These are phyloP conservation scores for Cystobasidium slooffiae DNA, from an alignment of 1,284 basidiomycete genomes.

Conservation along the genomic window DNA sequence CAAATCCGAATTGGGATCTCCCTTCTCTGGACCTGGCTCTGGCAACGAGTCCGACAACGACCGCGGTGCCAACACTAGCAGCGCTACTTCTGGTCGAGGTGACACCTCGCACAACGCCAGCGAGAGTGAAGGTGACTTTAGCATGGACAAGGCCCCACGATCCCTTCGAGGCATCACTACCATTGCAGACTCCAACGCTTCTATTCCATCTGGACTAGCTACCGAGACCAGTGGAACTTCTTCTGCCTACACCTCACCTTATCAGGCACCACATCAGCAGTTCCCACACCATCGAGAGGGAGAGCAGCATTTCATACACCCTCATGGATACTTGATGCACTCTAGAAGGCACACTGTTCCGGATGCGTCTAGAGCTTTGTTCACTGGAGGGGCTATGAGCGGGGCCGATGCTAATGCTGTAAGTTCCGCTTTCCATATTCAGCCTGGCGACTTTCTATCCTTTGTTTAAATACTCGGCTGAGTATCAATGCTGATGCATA, in stretches of 20 bases:
- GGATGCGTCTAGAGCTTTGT: constrained; percentile 10
- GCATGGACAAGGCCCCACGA: constrained; percentile 33
- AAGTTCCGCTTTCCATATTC: background rate
- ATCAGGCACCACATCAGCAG: constrained; percentile 1
- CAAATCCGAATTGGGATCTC: constrained; percentile 13
- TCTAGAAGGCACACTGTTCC: constrained; percentile 27
- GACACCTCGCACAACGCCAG: constrained; percentile 9
- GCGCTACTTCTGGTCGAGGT: constrained; percentile 17
- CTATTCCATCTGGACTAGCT: constrained; percentile 18
- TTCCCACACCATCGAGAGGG: constrained; percentile 1
- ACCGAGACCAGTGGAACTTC: background rate
- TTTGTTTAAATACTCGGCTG: constrained; percentile 16
- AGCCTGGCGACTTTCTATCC: background rate
- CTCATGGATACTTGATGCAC: constrained; percentile 22
- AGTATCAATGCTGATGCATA: constrained; percentile 34
- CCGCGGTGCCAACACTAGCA: constrained; percentile 13
- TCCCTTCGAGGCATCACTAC: constrained; percentile 34
- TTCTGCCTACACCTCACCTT: constrained; percentile 2
- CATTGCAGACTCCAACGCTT: constrained; percentile 21
- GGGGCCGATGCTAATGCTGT: constrained; percentile 14
- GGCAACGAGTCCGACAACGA: constrained; percentile 30
- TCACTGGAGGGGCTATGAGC: background rate
- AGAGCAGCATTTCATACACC: constrained; percentile 11
- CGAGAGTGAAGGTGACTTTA: constrained; percentile 32
- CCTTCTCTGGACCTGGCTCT: constrained; percentile 16